phyloP scores from a whole-genome alignment of 805 yeast genomes.

The Wickerhamiella alocasiicola region DNA sequence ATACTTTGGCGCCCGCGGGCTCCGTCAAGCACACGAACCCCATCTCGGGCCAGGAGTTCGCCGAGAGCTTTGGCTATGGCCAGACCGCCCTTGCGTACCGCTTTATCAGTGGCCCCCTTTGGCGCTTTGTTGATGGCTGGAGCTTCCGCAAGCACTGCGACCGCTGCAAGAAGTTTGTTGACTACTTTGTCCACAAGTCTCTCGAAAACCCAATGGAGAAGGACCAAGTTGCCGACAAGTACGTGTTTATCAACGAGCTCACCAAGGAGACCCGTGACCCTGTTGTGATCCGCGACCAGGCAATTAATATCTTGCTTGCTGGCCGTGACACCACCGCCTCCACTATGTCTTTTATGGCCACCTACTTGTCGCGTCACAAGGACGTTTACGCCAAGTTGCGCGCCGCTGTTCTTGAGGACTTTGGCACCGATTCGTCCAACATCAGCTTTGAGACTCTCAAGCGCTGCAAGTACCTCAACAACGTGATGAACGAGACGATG shows the following conservation, averaged over 20 bases:
- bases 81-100: conserved; percentile 16
- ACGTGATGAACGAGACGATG: conserved; percentile 32
- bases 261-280: conserved; percentile 24
- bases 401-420: conserved; percentile 27
- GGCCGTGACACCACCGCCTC: conserved; percentile 39
- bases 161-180: conserved; percentile 28
- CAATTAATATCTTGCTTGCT: conserved; percentile 33
- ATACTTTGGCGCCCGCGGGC: conserved; percentile 16
- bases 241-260: conserved; percentile 25
- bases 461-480: conserved; percentile 32
- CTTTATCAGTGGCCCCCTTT: conserved; percentile 17
- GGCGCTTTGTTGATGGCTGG: conserved; percentile 18
- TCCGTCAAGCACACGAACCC: conserved; percentile 1
- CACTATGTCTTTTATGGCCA: conserved; percentile 31
- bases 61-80: conserved; percentile 16
- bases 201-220: conserved; percentile 22
- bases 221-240: conserved; percentile 16
- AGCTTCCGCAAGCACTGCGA: conserved; percentile 27
- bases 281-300: conserved; percentile 31
- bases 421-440: conserved; percentile 16
- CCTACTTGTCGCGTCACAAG: conserved; percentile 30
- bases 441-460: conserved; percentile 32
- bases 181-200: conserved; percentile 32
- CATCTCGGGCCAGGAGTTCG: conserved; percentile 13
- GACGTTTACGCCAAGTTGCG: conserved; percentile 22